Base-by-base conservation (phyloP, 805 yeast genomes). In the Vanderwaltozyma polyspora region DNA sequence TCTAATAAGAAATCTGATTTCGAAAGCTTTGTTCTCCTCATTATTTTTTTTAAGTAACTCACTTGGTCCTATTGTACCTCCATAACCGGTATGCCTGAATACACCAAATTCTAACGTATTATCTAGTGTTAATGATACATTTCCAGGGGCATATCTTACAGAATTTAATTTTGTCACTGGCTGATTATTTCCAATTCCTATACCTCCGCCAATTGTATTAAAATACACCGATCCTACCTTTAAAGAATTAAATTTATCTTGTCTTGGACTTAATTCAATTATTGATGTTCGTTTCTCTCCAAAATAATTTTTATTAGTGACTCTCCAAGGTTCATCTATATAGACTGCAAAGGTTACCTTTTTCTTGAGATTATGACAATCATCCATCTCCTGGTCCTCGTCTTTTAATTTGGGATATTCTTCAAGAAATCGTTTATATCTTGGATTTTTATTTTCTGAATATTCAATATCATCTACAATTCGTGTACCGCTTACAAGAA, bases 111-210 rank as follows among this genome's bases (percentile, higher is more conserved):
- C 95, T 44, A 89, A 61, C 18, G 78, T 70, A 7, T 78, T 68
- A 39, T 87, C 95, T 2, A 89, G 55, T 0, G 91, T 79, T 12
- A 89, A 58, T 2, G 94, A 81, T 0, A 84, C 80, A 47, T 76
- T 79, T 0, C 94, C 95, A 0, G 87, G 82, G 3, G 56, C 52
- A 43, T 68, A 76, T 41, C 64, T 66, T 22, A 64, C 61, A 1
- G 54, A 47, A 6, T 64, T 64, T 30, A 61, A 61, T 41, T 70
- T 75, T 32, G 70, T 59, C 1, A 59, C 38, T 1, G 91, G 91
- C 29, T 83, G 87, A 21, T 66, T 63, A 30, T 67, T 59, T 0
- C 97, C 97, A 49, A 84, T 70, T 0, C 95, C 95, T 10, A 87
- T 56, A 0, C 95, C 96, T 34, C 83, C 76, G 1, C 91, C 87